Percentiles rank a stretch among this genome's conserved stretches.
phyloP scores from a whole-genome alignment of 495 filamentous ascomycete genomes.

The Penicillium argentinense region DNA sequence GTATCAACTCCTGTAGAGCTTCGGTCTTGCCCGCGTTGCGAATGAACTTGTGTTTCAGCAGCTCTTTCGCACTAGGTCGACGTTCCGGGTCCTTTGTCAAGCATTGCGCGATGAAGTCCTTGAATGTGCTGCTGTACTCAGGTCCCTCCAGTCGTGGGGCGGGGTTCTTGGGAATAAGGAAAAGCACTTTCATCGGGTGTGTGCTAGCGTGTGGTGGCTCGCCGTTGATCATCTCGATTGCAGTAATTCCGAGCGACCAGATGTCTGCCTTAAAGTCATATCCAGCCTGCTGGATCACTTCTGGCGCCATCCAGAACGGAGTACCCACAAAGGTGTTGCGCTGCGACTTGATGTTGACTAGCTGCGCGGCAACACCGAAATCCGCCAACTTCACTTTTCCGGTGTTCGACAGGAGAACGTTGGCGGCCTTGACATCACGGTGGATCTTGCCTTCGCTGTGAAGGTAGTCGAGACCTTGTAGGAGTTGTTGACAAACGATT shows the following conservation, averaged over 20 bases:
- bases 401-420: constrained; percentile 80
- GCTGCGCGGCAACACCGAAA: constrained; percentile 95
- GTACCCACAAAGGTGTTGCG: constrained; percentile 99
- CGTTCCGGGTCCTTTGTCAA: constrained; percentile 86
- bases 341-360: constrained; percentile 97
- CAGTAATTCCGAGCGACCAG: constrained; percentile 96
- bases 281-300: constrained; percentile 95
- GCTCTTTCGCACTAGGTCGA: constrained; percentile 80
- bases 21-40: constrained; percentile 81
- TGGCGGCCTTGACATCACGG: constrained; percentile 95
- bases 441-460: constrained; percentile 96
- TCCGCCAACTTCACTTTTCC: constrained; percentile 96
- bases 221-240: constrained; percentile 88
- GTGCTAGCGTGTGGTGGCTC: constrained; percentile 88
- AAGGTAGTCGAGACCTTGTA: constrained; percentile 89
- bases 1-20: constrained; percentile 81
- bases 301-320: constrained; percentile 99
- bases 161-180: constrained; percentile 89
- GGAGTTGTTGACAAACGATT: constrained; percentile 88
- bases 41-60: constrained; percentile 90
- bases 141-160: constrained; percentile 82
- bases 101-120: constrained; percentile 88
- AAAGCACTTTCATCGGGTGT: constrained; percentile 99
- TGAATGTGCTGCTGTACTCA: constrained; percentile 84
- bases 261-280: constrained; percentile 98